phyloP scores from a whole-genome alignment of 2,329 filamentous ascomycete species.

The Nemania sp. region DNA sequence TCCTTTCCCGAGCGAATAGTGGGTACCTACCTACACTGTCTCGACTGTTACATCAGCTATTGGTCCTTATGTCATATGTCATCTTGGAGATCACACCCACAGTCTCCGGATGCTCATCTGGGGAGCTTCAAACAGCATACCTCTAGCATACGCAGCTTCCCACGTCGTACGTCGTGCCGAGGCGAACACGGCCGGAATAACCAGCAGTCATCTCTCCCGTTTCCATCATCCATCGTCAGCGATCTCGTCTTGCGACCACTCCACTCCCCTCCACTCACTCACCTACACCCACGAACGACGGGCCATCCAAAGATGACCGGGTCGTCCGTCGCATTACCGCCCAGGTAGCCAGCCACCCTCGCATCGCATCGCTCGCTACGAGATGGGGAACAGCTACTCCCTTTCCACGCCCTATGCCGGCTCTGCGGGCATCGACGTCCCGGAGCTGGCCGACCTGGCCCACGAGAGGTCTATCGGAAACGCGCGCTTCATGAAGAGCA shows the following conservation, averaged over 20 bases:
- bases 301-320: conserved; percentile 16
- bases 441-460: conserved; percentile 85
- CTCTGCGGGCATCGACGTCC: conserved; percentile 89
- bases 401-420: conserved; percentile 89
- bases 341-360: conserved; percentile 38
- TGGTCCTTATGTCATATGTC: conserved; percentile 12
- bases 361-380: conserved; percentile 35
- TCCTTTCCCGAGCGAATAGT: too few relatives aligned
- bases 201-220: not conserved
- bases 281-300: too few relatives aligned
- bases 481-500: conserved; percentile 95
- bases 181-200: not conserved
- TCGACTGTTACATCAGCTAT: not conserved
- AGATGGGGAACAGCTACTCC: conserved; percentile 96
- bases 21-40: too few relatives aligned
- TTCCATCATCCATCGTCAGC: too few relatives aligned
- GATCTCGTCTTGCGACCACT: too few relatives aligned
- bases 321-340: conserved; percentile 12
- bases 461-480: conserved; percentile 93
- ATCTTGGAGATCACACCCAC: not conserved
- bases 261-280: too few relatives aligned
- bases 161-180: not conserved
- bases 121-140: not conserved
- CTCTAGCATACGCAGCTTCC: conserved; percentile 6
- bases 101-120: not conserved